Evolutionary conservation across 768 basidiomycete species (phyloP).

Genomic region (Lactarius tabidus): DNA sequence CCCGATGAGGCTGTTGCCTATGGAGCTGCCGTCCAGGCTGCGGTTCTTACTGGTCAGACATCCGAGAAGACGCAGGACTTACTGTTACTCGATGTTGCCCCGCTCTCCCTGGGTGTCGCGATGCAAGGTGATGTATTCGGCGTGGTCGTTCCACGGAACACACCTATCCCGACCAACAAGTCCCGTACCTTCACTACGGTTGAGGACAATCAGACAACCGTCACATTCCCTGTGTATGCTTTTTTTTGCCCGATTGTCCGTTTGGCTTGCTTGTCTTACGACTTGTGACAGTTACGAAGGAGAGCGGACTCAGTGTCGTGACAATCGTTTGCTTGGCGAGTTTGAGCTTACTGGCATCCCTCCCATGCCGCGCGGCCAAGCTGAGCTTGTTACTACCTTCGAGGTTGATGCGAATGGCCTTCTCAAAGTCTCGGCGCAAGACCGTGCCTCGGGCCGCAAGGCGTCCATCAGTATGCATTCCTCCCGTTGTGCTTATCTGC

Average conservation of each 20-base stretch:
- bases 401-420: slow-evolving; percentile 99
- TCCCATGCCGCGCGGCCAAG: slow-evolving; percentile 98
- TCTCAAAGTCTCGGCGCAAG: slow-evolving; percentile 96
- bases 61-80: slow-evolving; percentile 99
- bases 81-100: slow-evolving; percentile 96
- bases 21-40: slow-evolving; percentile 99
- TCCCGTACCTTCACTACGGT: slow-evolving; percentile 98
- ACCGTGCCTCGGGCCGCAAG: slow-evolving; percentile 98
- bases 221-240: slow-evolving; percentile 96
- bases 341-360: slow-evolving; percentile 99
- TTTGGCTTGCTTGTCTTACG: slow-evolving; percentile 17
- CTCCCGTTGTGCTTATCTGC: slow-evolving; percentile 11
- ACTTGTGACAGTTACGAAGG: slow-evolving; percentile 76
- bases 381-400: slow-evolving; percentile 98
- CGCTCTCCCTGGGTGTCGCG: slow-evolving; percentile 98
- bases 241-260: not conserved
- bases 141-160: slow-evolving; percentile 98
- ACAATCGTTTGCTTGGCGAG: slow-evolving; percentile 98
- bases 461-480: slow-evolving; percentile 83
- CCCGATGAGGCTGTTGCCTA: slow-evolving; percentile 99
- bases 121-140: slow-evolving; percentile 99
- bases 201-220: slow-evolving; percentile 99
- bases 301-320: slow-evolving; percentile 98
- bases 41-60: slow-evolving; percentile 96
- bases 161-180: slow-evolving; percentile 99